Evolutionary conservation across 768 basidiomycete genomes (phyloP).

Genomic region (Coprinellus micaceus): DNA sequence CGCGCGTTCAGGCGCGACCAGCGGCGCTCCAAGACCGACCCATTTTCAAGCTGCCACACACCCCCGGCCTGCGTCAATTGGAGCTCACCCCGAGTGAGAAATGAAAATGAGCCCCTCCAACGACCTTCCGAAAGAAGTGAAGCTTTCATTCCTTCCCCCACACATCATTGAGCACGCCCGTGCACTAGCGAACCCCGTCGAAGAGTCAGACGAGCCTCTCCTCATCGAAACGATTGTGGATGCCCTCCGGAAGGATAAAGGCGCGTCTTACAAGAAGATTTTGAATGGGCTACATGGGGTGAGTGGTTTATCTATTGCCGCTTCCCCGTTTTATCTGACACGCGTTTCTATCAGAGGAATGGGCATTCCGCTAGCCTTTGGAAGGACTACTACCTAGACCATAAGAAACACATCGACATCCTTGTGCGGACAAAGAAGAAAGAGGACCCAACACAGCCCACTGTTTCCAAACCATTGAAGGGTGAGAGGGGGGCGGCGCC

Average conservation of each 20-base stretch:
- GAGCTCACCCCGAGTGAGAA: no score
- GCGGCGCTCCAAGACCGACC: no score
- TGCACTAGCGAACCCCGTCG: slow-evolving; percentile 51
- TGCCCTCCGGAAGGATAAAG: no score
- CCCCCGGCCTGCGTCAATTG: no score
- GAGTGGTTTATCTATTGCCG: slow-evolving; percentile 21
- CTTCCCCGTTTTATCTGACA: slow-evolving; percentile 14
- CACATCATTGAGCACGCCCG: slow-evolving; percentile 58
- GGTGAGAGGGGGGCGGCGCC: not conserved
- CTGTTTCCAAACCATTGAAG: no score
- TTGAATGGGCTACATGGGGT: slow-evolving; percentile 68
- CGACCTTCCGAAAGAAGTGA: slow-evolving; percentile 29
- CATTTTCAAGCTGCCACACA: no score
- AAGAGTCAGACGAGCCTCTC: slow-evolving; percentile 52
- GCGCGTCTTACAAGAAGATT: slow-evolving; percentile 49
- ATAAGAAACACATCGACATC: slow-evolving; percentile 57
- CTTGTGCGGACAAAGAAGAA: slow-evolving; percentile 30
- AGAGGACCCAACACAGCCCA: not conserved
- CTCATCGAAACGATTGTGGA: slow-evolving; percentile 47
- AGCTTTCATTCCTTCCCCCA: slow-evolving; percentile 42
- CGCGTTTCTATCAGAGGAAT: slow-evolving; percentile 32
- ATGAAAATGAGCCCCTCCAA: slow-evolving; percentile 33
- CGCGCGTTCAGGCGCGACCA: no score
- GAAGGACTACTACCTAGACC: slow-evolving; percentile 79
- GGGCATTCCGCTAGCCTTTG: slow-evolving; percentile 59